Evolutionary conservation across 345 rosid genomes (phyloP), one percentile per base, ranked within the genome.

Genomic region (Citrus trifoliata): DNA sequence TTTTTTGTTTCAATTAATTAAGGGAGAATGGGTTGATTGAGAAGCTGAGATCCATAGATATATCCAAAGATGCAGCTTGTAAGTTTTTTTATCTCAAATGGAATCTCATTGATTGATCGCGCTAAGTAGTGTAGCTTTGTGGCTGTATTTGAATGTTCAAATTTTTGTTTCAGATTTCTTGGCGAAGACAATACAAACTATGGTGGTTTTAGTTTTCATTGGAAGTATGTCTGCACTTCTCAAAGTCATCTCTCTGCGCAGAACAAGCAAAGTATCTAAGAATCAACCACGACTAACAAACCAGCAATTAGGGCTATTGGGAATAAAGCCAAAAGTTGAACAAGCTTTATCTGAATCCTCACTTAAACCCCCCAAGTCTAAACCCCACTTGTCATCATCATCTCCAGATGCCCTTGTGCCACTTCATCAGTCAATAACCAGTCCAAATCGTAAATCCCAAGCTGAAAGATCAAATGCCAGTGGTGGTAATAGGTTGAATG

Each of bases 381-480:
- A 89, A 80, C 82, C 90, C 77, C 59, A 53, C 16, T 63, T 67
- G 33, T 46, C 76, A 67, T 32, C 80, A 27, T 53, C 76, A 70
- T 85, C 88, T 70, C 80, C 95, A 35, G 95, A 91, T 80, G 85
- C 85, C 66, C 98, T 95, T 83, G 88, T 93, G 74, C 99, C 99
- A 38, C 88, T 93, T 79, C 99, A 93, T 81, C 97, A 89, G 63
- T 76, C 80, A 73, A 83, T 87, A 53, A 70, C 84, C 58, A 75
- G 86, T 82, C 89, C 94, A 77, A 87, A 83, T 83, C 88, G 71
- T 37, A 91, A 87, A 79, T 80, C 97, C 67, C 85, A 73, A 24
- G 74, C 73, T 22, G 95, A 91, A 82, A 91, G 85, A 82, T 71
- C 87, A 80, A 88, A 51, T 62, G 46, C 82, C 7, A 86, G 90